phyloP scores from a whole-genome alignment of 2,329 filamentous ascomycete genomes.

The Fusarium nisikadoi region DNA sequence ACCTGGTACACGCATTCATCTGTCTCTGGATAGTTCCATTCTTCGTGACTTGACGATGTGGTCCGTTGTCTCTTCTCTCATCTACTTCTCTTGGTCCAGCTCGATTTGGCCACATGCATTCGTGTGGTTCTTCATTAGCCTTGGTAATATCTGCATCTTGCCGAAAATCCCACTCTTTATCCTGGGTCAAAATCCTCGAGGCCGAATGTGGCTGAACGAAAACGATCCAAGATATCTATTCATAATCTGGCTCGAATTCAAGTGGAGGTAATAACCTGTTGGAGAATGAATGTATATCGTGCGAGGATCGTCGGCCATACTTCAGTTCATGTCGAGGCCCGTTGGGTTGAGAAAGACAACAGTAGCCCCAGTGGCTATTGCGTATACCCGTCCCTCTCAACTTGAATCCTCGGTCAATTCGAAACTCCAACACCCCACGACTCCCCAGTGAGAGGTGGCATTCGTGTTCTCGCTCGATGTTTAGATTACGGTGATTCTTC shows the following conservation, averaged over 20 bases:
- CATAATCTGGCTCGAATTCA: neutral
- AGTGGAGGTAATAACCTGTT: neutral
- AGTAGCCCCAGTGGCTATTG: neutral
- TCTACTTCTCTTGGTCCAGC: neutral
- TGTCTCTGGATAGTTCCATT: neutral
- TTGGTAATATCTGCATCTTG: slow-evolving; percentile 31
- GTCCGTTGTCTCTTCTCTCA: slow-evolving; percentile 33
- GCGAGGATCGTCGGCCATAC: neutral
- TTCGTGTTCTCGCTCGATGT: neutral
- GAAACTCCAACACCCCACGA: neutral
- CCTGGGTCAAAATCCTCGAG: neutral
- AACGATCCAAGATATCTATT: neutral
- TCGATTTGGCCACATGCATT: slow-evolving; percentile 31
- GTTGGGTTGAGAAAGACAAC: neutral
- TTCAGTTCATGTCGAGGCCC: neutral
- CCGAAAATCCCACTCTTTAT: slow-evolving; percentile 14
- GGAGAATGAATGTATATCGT: neutral
- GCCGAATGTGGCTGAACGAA: neutral
- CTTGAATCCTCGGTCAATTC: neutral
- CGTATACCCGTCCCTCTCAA: neutral
- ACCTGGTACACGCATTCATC: neutral
- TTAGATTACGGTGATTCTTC: neutral
- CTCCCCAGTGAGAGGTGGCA: neutral
- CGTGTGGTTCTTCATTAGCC: slow-evolving; percentile 2
- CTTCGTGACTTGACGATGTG: neutral